phyloP scores from a whole-genome alignment of 148 eudicot species.

The Spergularia marina region DNA sequence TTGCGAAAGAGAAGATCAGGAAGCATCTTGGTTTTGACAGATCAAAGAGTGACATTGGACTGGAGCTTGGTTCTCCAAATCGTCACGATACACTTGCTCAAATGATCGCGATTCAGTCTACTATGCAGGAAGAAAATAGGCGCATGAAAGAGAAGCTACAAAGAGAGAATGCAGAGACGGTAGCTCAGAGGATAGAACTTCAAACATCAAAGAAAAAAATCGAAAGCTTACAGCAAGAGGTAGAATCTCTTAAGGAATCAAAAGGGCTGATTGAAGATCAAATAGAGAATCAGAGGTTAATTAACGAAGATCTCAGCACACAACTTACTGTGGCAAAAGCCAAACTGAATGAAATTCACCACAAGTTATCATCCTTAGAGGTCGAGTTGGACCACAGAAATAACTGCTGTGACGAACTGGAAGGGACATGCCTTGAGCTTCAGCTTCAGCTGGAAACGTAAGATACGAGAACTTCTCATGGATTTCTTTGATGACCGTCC shows the following conservation, averaged over 20 bases:
- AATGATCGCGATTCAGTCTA: constrained; percentile 41
- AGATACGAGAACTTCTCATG: neutral
- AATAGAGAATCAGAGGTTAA: constrained; percentile 60
- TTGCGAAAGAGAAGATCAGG: constrained; percentile 29
- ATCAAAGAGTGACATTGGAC: constrained; percentile 32
- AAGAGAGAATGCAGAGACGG: constrained; percentile 30
- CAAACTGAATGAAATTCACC: constrained; percentile 48
- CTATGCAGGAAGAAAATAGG: constrained; percentile 34
- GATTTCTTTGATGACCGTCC: neutral
- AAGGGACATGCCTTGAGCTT: constrained; percentile 78
- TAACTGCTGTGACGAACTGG: constrained; percentile 71
- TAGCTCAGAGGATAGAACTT: constrained; percentile 35
- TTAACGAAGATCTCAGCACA: constrained; percentile 73
- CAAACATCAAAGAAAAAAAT: constrained; percentile 39
- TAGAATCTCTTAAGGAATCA: constrained; percentile 41
- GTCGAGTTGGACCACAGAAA: constrained; percentile 69
- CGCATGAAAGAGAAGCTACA: constrained; percentile 30
- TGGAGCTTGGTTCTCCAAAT: constrained; percentile 22
- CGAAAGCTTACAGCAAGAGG: constrained; percentile 39
- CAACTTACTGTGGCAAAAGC: constrained; percentile 59
- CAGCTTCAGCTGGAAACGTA: constrained; percentile 94
- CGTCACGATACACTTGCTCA: constrained; percentile 37
- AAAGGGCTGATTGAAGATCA: constrained; percentile 55
- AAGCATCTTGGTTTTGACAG: constrained; percentile 32
- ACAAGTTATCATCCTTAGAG: constrained; percentile 65